Evolutionary conservation across 2,329 filamentous ascomycete species (phyloP).

Genomic region (Setomelanomma holmii): DNA sequence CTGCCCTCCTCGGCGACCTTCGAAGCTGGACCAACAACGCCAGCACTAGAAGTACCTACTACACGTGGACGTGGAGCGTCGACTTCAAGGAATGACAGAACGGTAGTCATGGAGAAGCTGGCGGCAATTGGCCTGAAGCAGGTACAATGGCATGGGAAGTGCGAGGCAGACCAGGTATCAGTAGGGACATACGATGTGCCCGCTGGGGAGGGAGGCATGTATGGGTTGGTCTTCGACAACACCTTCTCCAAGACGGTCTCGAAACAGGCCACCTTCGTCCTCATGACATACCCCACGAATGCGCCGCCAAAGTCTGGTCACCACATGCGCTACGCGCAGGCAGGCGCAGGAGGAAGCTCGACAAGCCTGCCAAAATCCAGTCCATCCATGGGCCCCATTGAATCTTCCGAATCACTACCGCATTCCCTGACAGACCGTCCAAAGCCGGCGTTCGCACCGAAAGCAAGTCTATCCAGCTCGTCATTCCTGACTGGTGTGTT

Average conservation of each 20-base stretch:
- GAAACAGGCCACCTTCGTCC: constrained; percentile 92
- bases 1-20: constrained; percentile 44
- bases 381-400: constrained; percentile 52
- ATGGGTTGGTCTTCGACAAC: constrained; percentile 96
- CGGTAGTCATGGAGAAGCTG: constrained; percentile 72
- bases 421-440: constrained; percentile 49
- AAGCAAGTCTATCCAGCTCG: constrained; percentile 28
- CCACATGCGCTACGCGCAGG: constrained; percentile 68
- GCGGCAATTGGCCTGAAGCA: constrained; percentile 67
- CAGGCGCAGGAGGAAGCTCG: constrained; percentile 57
- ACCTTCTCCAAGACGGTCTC: constrained; percentile 93
- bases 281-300: constrained; percentile 90
- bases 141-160: constrained; percentile 86
- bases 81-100: constrained; percentile 73
- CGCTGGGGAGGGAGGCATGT: constrained; percentile 82
- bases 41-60: constrained; percentile 61
- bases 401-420: constrained; percentile 60
- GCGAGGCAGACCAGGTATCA: constrained; percentile 93
- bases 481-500: constrained; percentile 84
- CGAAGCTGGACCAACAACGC: constrained; percentile 43
- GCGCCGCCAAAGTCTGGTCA: constrained; percentile 77
- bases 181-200: constrained; percentile 87
- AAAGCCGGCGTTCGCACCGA: constrained; percentile 42
- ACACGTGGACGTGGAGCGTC: constrained; percentile 57
- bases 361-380: constrained; percentile 49